Base-by-base conservation (phyloP, 2,329 filamentous ascomycete genomes). In the Talaromyces sp. region DNA sequence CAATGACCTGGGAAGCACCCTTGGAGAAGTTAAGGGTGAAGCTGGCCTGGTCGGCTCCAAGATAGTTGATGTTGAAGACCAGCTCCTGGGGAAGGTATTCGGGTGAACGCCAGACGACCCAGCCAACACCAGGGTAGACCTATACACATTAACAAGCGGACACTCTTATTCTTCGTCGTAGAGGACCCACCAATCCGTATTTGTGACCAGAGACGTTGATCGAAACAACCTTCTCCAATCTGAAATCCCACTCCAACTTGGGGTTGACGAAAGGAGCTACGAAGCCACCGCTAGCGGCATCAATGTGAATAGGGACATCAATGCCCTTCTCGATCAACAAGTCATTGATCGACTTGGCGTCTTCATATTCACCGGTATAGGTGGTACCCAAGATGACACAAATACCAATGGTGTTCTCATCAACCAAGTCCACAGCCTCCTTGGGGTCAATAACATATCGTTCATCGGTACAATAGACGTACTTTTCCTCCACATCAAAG, bases 31-130 rank as follows among this genome's bases (percentile, higher is more conserved):
- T 98, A 64, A 98, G 86, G 0, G 93, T 97, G 80, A 97, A 97
- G 2, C 92, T 96, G 1, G 92, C 89, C 76, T 98, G 93, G 73
- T 97, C 92, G 11, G 93, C 93, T 57, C 93, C 93, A 5, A 97
- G 88, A 79, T 98, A 98, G 84, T 97, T 97, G 84, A 98, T 97
- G 83, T 96, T 97, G 86, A 98, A 98, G 70, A 98, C 92, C 23
- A 97, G 87, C 72, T 97, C 93, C 73, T 93, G 84, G 7, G 93
- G 93, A 2, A 96, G 84, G 77, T 83, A 95, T 75, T 95, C 88
- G 58, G 91, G 85, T 42, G 87, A 85, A 55, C 93, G 87, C 92
- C 93, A 97, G 67, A 97, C 82, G 11, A 93, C 87, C 93, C 93
- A 98, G 63, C 93, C 93, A 14, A 98, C 91, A 75, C 93, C 93